Evolutionary conservation across 2,329 filamentous ascomycete genomes (phyloP).

Genomic region (Cercospora sp.): DNA sequence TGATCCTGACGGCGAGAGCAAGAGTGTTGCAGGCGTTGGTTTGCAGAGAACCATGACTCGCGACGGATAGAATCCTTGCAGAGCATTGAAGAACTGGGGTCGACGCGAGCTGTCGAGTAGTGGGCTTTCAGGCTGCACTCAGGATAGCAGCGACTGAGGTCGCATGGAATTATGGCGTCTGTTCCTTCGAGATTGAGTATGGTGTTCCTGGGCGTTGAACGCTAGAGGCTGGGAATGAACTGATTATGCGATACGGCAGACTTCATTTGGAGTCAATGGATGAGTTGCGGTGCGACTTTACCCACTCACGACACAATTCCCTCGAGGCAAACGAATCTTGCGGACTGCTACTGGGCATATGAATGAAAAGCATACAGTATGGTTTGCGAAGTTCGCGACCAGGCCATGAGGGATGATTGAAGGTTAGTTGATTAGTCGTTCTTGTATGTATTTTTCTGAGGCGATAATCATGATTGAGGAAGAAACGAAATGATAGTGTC

Average conservation of each 20-base stretch:
- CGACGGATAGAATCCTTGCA: slow-evolving; percentile 12
- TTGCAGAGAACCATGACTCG: slow-evolving; percentile 18
- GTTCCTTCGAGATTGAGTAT: not conserved
- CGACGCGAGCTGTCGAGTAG: slow-evolving; percentile 3
- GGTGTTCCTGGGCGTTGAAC: not conserved
- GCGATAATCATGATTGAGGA: not conserved
- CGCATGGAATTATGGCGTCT: not conserved
- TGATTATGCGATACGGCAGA: not conserved
- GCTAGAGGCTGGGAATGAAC: not conserved
- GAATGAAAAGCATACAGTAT: slow-evolving; percentile 11
- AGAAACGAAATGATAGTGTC: slow-evolving; percentile 3
- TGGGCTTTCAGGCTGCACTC: not conserved
- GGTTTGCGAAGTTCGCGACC: slow-evolving; percentile 4
- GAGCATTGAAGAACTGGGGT: slow-evolving; percentile 1
- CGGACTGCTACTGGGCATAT: not conserved
- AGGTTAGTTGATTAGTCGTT: not conserved
- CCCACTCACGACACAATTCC: not conserved
- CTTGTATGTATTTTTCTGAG: not conserved
- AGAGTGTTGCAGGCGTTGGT: slow-evolving; percentile 11
- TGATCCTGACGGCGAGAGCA: slow-evolving; percentile 10
- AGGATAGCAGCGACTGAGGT: not conserved
- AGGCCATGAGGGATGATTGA: not conserved
- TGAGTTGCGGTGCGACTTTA: not conserved
- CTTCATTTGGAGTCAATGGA: not conserved
- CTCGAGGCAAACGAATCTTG: not conserved